A percentile compares a stretch with the other conserved stretches of the same genome.
Evolutionary conservation across 306 rosid genomes (phyloP).

Genomic region (Sophora flavescens): DNA sequence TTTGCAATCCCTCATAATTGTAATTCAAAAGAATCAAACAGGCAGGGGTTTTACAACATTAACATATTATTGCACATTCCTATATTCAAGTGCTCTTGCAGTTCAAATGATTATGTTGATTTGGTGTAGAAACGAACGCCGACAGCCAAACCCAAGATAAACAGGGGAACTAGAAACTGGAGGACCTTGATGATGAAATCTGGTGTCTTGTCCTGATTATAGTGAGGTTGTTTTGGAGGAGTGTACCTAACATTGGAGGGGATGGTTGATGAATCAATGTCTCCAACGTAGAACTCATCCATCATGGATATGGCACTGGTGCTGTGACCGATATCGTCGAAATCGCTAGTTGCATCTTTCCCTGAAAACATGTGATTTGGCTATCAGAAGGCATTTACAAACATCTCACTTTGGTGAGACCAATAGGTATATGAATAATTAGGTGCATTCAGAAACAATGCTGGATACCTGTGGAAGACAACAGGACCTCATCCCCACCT

Average conservation of each 20-base stretch:
- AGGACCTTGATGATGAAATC: slow-evolving; percentile 77
- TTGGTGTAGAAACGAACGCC: slow-evolving; percentile 78
- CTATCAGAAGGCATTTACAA: slow-evolving; percentile 17
- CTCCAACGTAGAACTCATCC: slow-evolving; percentile 89
- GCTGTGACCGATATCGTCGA: slow-evolving; percentile 92
- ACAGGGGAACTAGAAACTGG: slow-evolving; percentile 79
- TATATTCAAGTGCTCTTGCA: slow-evolving; percentile 26
- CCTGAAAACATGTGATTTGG: slow-evolving; percentile 59
- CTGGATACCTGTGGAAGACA: slow-evolving; percentile 73
- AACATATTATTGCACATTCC: slow-evolving; percentile 45
- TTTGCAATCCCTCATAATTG: slow-evolving; percentile 35
- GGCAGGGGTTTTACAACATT: slow-evolving; percentile 30
- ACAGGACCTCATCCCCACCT: slow-evolving; percentile 92
- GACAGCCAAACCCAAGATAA: slow-evolving; percentile 79
- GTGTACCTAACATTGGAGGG: slow-evolving; percentile 64
- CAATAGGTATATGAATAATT: slow-evolving; percentile 16
- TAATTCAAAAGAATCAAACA: slow-evolving; percentile 26
- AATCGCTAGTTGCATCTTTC: slow-evolving; percentile 88
- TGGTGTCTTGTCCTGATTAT: slow-evolving; percentile 76
- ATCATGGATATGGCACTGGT: slow-evolving; percentile 76
- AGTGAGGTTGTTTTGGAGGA: slow-evolving; percentile 81
- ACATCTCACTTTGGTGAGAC: slow-evolving; percentile 23
- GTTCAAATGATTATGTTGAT: slow-evolving; percentile 49
- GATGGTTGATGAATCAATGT: slow-evolving; percentile 70
- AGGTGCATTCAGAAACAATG: slow-evolving; percentile 6